These are phyloP conservation scores for Azolla pinnata DNA, from an alignment of 75 land plant genomes.

Conservation along the genomic window DNA sequence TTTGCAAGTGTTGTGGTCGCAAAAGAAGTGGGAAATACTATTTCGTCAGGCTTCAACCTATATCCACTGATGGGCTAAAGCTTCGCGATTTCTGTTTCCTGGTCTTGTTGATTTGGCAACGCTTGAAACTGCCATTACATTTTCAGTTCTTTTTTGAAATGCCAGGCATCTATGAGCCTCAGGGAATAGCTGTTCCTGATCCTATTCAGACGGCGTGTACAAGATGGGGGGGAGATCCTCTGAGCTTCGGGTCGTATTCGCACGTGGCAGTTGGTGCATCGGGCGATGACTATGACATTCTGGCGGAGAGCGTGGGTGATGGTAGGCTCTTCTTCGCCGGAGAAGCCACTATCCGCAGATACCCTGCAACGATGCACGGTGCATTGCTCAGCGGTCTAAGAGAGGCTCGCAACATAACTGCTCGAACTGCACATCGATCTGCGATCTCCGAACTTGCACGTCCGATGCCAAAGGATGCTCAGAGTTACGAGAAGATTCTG, in stretches of 20 bases:
- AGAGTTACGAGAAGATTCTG: constrained; percentile 65
- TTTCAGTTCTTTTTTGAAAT: neutral
- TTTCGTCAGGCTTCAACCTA: no score
- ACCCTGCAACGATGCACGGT: constrained; percentile 99
- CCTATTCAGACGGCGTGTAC: constrained; percentile 95
- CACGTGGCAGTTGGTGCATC: constrained; percentile 98
- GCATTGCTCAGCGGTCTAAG: constrained; percentile 80
- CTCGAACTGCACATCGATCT: constrained; percentile 47
- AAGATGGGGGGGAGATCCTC: constrained; percentile 90
- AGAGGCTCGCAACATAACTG: constrained; percentile 83
- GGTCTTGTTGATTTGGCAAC: no score
- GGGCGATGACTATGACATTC: constrained; percentile 95
- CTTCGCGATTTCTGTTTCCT: no score
- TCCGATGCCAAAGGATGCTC: constrained; percentile 56
- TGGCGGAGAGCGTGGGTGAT: constrained; percentile 95
- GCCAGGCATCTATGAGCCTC: constrained; percentile 85
- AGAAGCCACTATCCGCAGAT: constrained; percentile 85
- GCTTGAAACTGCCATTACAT: no score
- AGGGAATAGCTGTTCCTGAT: constrained; percentile 83
- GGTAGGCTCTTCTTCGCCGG: constrained; percentile 95
- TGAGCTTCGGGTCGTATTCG: constrained; percentile 91
- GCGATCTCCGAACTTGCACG: constrained; percentile 37
- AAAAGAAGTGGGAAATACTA: no score
- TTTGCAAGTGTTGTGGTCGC: no score
- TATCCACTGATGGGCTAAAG: no score